Evolutionary conservation across 2,329 filamentous ascomycete species (phyloP), one percentile per base, ranked within the genome.

Genomic region (Xylariaceae sp.): DNA sequence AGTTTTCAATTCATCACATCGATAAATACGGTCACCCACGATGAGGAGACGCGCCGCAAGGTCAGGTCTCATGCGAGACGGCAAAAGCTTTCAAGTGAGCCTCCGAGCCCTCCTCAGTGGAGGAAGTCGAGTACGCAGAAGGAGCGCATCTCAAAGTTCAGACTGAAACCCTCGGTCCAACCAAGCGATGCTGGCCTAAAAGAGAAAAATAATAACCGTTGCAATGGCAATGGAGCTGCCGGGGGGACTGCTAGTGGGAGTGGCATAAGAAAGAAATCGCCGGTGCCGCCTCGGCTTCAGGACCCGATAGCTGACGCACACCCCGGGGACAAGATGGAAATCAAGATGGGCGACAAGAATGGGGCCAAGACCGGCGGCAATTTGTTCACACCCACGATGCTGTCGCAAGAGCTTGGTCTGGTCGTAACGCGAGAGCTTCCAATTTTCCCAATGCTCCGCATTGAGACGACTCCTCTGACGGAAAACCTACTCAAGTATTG

Each of bases 1-100:
- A 51, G 44, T 9, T 60, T 60, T 28, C 58, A 60, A 38, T 60
- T 60, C 50, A 60, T 60, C 23, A 60, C 58, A 18, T 60, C 58
- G 15, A 59, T 60, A 44, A 60, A 59, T 40, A 60, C 57, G 9
- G 57, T 60, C 33, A 48, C 52, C 29, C 57, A 57, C 33, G 56
- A 59, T 48, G 58, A 59, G n/a, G 58, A 60, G 41, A 60, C 58
- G 16, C 56, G 58, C 28, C 56, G 57, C n/a, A 56, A 50, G 35
- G 58, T 60, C 29, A 56, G 58, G 13, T 60, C 58, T 17, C 58
- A 60, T 40, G 58, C 58, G 11, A 41, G 58, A 29, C 52, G 58
- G 27, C 58, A 60, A 40, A 59, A 59, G 44, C 49, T 60, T 14
- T 50, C 57, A 7, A 55, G 44, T 31, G 50, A 52, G 13, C 47